Evolutionary conservation across 345 rosid genomes (phyloP).

Genomic region (Salix dunnii): DNA sequence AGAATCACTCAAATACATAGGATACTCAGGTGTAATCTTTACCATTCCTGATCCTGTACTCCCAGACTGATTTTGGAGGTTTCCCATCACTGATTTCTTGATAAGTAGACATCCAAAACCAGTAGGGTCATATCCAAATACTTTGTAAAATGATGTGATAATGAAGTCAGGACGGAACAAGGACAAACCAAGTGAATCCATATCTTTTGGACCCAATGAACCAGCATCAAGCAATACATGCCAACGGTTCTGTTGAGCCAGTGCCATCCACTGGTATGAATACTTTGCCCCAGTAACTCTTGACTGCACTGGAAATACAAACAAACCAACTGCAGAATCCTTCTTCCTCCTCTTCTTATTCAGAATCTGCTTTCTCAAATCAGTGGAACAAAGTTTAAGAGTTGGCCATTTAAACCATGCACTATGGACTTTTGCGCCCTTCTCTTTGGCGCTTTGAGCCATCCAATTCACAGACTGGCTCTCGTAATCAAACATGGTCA

Average conservation of each 20-base stretch:
- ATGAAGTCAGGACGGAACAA: constrained; percentile 96
- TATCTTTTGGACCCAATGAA: constrained; percentile 96
- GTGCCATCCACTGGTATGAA: constrained; percentile 99
- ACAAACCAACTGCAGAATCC: constrained; percentile 81
- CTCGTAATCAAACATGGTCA: constrained; percentile 98
- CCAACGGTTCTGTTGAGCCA: constrained; percentile 98
- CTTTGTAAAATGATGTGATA: constrained; percentile 91
- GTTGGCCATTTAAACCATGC: constrained; percentile 99
- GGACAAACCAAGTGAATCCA: constrained; percentile 97
- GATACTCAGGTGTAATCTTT: constrained; percentile 92
- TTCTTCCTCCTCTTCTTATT: constrained; percentile 86
- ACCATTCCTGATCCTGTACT: constrained; percentile 93
- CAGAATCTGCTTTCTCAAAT: constrained; percentile 81
- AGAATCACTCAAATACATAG: constrained; percentile 87
- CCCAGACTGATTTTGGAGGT: constrained; percentile 90
- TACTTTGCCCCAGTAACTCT: constrained; percentile 96
- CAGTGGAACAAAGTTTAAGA: constrained; percentile 88
- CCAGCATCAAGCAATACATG: constrained; percentile 99
- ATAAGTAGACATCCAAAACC: constrained; percentile 98
- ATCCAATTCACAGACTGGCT: constrained; percentile 97
- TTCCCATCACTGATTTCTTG: constrained; percentile 93
- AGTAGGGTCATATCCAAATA: constrained; percentile 93
- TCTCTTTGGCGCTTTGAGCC: constrained; percentile 93
- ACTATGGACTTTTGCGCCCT: constrained; percentile 82
- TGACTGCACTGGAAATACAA: constrained; percentile 97